phyloP scores from a whole-genome alignment of 768 basidiomycete genomes.

The Boletus sensibilis region DNA sequence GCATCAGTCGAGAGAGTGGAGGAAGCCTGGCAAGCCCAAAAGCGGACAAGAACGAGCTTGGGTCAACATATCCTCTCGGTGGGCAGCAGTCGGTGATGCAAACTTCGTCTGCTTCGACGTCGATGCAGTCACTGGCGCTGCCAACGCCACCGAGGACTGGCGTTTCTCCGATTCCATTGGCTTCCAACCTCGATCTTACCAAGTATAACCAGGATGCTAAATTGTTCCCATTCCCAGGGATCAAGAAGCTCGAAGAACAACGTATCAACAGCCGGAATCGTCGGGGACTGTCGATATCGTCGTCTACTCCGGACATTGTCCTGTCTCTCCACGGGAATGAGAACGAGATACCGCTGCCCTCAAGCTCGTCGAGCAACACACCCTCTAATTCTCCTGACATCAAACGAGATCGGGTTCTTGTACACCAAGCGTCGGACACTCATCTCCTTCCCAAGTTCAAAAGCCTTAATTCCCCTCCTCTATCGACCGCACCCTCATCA shows the following conservation, averaged over 20 bases:
- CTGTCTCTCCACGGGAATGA: slow-evolving; percentile 47
- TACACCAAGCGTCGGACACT: slow-evolving; percentile 69
- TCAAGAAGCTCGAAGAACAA: slow-evolving; percentile 75
- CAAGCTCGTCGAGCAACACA: slow-evolving; percentile 51
- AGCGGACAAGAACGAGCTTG: slow-evolving; percentile 50
- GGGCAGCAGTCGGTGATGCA: slow-evolving; percentile 55
- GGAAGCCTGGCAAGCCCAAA: slow-evolving; percentile 65
- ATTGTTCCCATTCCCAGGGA: slow-evolving; percentile 88
- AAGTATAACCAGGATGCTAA: slow-evolving; percentile 72
- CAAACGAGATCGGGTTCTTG: slow-evolving; percentile 58
- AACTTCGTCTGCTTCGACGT: slow-evolving; percentile 65
- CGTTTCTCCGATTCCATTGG: slow-evolving; percentile 76
- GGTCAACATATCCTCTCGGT: slow-evolving; percentile 39
- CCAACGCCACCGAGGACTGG: slow-evolving; percentile 54
- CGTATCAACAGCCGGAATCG: slow-evolving; percentile 52
- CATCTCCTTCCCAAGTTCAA: slow-evolving; percentile 58
- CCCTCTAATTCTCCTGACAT: slow-evolving; percentile 50
- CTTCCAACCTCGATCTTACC: slow-evolving; percentile 64
- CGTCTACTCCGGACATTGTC: slow-evolving; percentile 49
- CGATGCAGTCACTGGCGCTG: slow-evolving; percentile 59
- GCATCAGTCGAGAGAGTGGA: slow-evolving; percentile 73
- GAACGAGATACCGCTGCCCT: slow-evolving; percentile 41
- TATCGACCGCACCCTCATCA: slow-evolving; percentile 44
- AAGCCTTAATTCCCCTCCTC: slow-evolving; percentile 37
- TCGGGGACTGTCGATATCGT: slow-evolving; percentile 48